Percentiles rank a stretch among this genome's conserved stretches.
Conservation (phyloP, 2,329 filamentous ascomycete species). For the Cephalotrichum gorgonifer region DNA sequence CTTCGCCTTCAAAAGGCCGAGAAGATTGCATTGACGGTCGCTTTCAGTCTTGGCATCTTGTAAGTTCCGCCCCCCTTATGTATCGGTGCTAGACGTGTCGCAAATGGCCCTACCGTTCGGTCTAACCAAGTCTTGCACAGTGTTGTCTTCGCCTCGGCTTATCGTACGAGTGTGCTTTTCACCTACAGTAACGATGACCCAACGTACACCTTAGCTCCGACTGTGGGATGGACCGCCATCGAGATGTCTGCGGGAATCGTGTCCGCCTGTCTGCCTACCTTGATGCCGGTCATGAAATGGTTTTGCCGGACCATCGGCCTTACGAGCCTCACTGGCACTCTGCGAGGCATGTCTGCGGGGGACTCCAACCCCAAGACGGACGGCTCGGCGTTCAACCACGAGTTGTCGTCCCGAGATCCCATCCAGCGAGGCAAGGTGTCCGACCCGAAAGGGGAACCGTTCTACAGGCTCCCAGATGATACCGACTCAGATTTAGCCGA, state of each 20-base stretch:
- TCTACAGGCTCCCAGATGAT: constrained; percentile 22
- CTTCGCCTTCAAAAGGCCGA: constrained; percentile 28
- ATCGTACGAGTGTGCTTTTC: constrained; percentile 36
- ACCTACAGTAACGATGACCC: constrained; percentile 27
- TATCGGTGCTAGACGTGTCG: fast-evolving
- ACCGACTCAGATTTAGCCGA: constrained; percentile 13
- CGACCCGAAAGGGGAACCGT: constrained; percentile 10
- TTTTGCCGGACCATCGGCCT: constrained; percentile 29
- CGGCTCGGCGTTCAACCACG: constrained; percentile 9
- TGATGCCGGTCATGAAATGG: constrained; percentile 31
- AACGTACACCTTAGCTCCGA: constrained; percentile 33
- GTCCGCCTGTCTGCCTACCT: constrained; percentile 41
- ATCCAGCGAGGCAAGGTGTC: not conserved
- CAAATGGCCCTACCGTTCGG: not conserved
- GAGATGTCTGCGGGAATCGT: constrained; percentile 40
- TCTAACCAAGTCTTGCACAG: constrained; percentile 13
- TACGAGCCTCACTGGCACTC: constrained; percentile 20
- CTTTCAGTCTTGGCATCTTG: constrained; percentile 34
- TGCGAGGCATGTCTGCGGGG: constrained; percentile 12
- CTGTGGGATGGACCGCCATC: constrained; percentile 36
- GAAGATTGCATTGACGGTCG: constrained; percentile 31
- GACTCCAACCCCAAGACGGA: constrained; percentile 12
- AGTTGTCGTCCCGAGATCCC: constrained; percentile 1
- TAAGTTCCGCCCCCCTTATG: constrained; percentile 12
- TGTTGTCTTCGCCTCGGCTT: constrained; percentile 36